Base-by-base conservation (phyloP, 2,329 filamentous ascomycete genomes). In the Metarhizium album region DNA sequence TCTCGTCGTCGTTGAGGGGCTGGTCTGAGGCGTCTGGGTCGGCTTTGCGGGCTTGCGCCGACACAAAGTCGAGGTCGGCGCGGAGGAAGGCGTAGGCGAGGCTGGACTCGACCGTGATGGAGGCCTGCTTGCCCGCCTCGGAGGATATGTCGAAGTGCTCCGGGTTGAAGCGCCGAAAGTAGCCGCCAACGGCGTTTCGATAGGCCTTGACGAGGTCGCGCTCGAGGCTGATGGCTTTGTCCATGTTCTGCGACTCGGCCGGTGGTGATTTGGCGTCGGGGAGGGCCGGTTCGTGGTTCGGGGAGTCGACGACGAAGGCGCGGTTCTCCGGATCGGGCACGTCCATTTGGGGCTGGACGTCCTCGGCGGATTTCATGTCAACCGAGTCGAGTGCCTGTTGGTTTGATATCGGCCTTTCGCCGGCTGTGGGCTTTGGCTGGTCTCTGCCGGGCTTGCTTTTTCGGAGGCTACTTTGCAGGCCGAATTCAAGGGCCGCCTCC, bases 11-110 rank as follows among this genome's bases (percentile, higher is more conserved):
- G 68, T 95, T 95, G 46, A 96, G 73, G 0, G 90, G 90, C 23
- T 78, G 74, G 63, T 96, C 90, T 3, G 80, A 74, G 59, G 94
- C 87, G 55, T 86, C 78, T 0, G 83, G 76, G 59, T 86, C 79
- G n/a, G 83, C 76, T 65, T 94, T 95, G 45, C 80, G 78, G 4
- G 90, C 90, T 68, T 97, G 91, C 1, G 89, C 90, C 5, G 86
- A 81, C 50, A 97, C 84, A 62, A 98, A 98, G 68, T 97, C 91
- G 48, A 96, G 80, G 65, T 98, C 93, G 33, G 90, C 90, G 59
- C 89, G 87, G 46, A 98, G 75, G 61, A 98, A 98, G 22, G 91
- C 89, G 67, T 97, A 97, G 53, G 86, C 86, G 49, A 98, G 74
- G 35, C 95, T 82, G 1, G 86, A 81, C 62, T 91, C 86, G 54